Percentiles rank a stretch among this genome's conserved stretches.
phyloP scores from a whole-genome alignment of 805 yeast genomes.

The Candida easanensis region DNA sequence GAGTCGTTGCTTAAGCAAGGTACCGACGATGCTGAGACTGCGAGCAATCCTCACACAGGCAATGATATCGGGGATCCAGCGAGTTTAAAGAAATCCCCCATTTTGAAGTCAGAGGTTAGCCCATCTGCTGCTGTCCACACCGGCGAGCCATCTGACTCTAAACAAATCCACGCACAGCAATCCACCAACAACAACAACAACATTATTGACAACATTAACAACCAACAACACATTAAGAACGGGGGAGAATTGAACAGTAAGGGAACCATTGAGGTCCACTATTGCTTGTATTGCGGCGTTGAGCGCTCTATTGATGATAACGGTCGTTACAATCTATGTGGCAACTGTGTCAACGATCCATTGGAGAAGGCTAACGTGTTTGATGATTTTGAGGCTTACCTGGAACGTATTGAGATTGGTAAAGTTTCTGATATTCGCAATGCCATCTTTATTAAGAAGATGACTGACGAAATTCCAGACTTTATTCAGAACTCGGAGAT shows the following conservation, averaged over 20 bases:
- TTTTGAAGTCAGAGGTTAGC: conserved; percentile 19
- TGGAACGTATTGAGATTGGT: conserved; percentile 18
- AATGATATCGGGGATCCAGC: conserved; percentile 10
- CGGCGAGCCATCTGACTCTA: conserved; percentile 18
- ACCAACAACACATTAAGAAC: conserved; percentile 6
- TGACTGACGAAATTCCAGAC: conserved; percentile 19
- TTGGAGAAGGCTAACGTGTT: conserved; percentile 22
- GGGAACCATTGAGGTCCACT: conserved; percentile 2
- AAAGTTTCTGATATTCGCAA: conserved; percentile 19
- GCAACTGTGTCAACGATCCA: conserved; percentile 27
- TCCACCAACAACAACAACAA: conserved; percentile 2
- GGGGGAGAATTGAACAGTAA: conserved; percentile 3
- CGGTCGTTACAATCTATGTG: conserved; percentile 28
- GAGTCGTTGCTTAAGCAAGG: conserved; percentile 19
- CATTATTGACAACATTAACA: conserved; percentile 1
- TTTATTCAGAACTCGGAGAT: conserved; percentile 8
- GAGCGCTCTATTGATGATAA: conserved; percentile 25
- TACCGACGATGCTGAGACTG: conserved; percentile 8
- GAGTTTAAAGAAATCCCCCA: conserved; percentile 23
- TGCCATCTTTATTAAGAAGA: conserved; percentile 21
- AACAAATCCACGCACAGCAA: conserved; percentile 15
- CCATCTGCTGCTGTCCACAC: conserved; percentile 13
- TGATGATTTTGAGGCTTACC: conserved; percentile 21
- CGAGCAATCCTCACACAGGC: conserved; percentile 2
- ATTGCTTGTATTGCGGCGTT: conserved; percentile 26